Conservation (phyloP, 75 land plant species). For the Cryptomeria japonica region DNA sequence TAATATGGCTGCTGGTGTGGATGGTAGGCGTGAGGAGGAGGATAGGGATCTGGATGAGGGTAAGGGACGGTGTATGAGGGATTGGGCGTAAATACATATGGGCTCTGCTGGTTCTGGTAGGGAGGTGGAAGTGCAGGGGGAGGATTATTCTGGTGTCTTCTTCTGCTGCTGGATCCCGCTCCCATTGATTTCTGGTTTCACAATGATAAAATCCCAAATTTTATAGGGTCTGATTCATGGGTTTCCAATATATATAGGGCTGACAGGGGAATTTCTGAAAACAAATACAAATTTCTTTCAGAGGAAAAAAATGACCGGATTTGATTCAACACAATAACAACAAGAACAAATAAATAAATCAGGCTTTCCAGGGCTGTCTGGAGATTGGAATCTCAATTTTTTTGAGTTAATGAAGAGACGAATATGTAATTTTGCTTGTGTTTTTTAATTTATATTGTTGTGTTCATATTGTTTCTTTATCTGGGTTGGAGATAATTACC, state of each 20-base stretch:
- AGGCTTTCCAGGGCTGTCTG: not conserved
- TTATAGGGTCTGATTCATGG: not conserved
- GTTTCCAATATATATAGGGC: not conserved
- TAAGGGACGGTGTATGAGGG: constrained; percentile 34
- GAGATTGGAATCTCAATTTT: not conserved
- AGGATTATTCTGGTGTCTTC: constrained; percentile 17
- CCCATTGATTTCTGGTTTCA: constrained; percentile 24
- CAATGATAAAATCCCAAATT: not conserved
- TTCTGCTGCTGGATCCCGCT: constrained; percentile 35
- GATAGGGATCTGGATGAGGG: constrained; percentile 11
- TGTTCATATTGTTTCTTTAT: not conserved
- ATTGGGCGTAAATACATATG: constrained; percentile 8
- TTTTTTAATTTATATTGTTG: too few species aligned
- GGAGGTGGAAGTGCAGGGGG: constrained; percentile 22
- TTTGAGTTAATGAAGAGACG: not conserved
- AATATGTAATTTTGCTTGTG: not conserved
- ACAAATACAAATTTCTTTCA: too few species aligned
- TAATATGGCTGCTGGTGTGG: constrained; percentile 17
- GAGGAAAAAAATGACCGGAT: not conserved
- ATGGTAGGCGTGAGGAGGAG: constrained; percentile 17
- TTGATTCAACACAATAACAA: not conserved
- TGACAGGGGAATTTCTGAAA: not conserved
- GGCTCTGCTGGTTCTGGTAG: constrained; percentile 9
- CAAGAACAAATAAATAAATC: not conserved
- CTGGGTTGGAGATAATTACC: not conserved